phyloP scores from a whole-genome alignment of 2,329 filamentous ascomycete species.

The Metarhizium humberi region DNA sequence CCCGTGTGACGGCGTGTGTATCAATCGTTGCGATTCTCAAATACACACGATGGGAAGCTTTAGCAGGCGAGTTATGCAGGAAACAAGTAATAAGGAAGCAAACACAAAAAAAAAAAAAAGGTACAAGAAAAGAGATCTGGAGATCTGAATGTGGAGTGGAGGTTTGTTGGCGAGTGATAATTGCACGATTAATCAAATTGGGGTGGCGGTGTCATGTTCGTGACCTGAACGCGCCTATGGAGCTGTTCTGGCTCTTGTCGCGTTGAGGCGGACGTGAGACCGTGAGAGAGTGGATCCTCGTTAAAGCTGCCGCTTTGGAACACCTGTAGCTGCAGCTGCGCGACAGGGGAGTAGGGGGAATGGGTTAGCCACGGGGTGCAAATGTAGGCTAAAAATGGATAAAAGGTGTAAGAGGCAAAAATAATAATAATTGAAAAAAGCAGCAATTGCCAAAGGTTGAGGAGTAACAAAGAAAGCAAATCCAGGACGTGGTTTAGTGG shows the following conservation, averaged over 20 bases:
- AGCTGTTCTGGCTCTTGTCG: neutral
- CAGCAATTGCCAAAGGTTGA: neutral
- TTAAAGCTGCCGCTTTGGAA: slow-evolving; percentile 3
- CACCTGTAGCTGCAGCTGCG: neutral
- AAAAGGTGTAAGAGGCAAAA: neutral
- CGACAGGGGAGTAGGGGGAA: neutral
- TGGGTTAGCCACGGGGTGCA: neutral
- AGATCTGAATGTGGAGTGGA: slow-evolving; percentile 3
- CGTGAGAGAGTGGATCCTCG: slow-evolving; percentile 5
- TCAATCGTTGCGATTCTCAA: neutral
- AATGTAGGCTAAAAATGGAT: neutral
- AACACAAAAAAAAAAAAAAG: neutral
- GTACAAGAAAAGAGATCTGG: neutral
- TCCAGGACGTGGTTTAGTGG: neutral
- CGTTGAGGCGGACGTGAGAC: neutral
- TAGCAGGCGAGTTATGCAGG: neutral
- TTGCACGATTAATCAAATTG: slow-evolving; percentile 17
- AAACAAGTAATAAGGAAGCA: neutral
- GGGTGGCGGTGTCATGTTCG: slow-evolving; percentile 29
- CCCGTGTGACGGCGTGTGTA: neutral
- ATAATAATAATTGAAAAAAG: neutral
- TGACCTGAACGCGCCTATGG: slow-evolving; percentile 15
- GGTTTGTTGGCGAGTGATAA: slow-evolving; percentile 10
- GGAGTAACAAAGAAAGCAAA: neutral
- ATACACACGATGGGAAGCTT: neutral